Conservation (phyloP, 345 rosid genomes). For the Lumnitzera racemosa region DNA sequence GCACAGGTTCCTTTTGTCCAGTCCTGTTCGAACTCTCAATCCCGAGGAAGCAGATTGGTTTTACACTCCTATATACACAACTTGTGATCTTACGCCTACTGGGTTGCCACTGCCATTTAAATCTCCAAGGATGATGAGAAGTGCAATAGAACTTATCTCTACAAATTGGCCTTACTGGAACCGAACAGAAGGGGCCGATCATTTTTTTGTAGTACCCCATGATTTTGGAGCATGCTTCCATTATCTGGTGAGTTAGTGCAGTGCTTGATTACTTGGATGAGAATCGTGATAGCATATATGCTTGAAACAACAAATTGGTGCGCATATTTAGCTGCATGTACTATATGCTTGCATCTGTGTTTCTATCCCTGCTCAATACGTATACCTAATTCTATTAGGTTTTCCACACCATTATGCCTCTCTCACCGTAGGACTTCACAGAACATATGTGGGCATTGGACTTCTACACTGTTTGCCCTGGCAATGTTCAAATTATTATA, state of each 20-base stretch:
- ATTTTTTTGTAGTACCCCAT: conserved; percentile 91
- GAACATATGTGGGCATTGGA: no score
- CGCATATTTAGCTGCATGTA: no score
- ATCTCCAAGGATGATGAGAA: conserved; percentile 92
- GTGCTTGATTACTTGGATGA: background rate
- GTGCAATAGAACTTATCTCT: conserved; percentile 78
- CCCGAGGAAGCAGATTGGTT: conserved; percentile 98
- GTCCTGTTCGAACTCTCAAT: conserved; percentile 79
- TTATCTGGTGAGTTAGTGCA: conserved; percentile 49
- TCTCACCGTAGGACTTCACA: no score
- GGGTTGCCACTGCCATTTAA: conserved; percentile 94
- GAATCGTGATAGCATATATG: background rate
- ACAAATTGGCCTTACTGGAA: conserved; percentile 93
- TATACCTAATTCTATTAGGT: no score
- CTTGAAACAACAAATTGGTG: background rate
- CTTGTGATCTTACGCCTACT: conserved; percentile 95
- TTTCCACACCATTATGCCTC: no score
- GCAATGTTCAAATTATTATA: no score
- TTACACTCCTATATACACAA: conserved; percentile 76
- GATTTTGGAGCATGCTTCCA: conserved; percentile 98
- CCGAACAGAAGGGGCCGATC: conserved; percentile 89
- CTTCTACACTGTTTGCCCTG: no score
- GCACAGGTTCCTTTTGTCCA: conserved; percentile 87
- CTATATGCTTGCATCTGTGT: no score
- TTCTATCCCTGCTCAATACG: no score